A percentile compares a stretch with the other conserved stretches of the same genome.
These are phyloP conservation scores for Rhodotorula mucilaginosa DNA, from an alignment of 1,284 basidiomycete species.

Conservation along the genomic window DNA sequence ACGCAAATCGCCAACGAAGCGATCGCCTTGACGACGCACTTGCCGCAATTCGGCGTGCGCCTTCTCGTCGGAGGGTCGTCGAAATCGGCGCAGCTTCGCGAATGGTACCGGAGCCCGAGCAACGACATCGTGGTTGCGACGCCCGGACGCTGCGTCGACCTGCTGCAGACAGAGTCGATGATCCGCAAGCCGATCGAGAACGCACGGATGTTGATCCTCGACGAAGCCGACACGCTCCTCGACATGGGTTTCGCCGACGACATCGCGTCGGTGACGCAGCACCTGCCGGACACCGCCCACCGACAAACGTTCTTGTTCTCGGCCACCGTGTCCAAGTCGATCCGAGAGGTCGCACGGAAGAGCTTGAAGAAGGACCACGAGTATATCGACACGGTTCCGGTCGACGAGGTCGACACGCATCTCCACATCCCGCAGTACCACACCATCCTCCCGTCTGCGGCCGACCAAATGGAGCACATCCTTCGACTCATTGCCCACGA, in stretches of 20 bases:
- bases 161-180: constrained; percentile 64
- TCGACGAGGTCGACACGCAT: constrained; percentile 65
- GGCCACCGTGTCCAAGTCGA: constrained; percentile 64
- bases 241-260: constrained; percentile 96
- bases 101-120: constrained; percentile 59
- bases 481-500: constrained; percentile 83
- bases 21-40: constrained; percentile 68
- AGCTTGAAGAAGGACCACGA: constrained; percentile 64
- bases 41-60: constrained; percentile 82
- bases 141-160: constrained; percentile 81
- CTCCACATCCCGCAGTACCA: constrained; percentile 77
- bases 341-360: constrained; percentile 54
- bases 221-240: constrained; percentile 92
- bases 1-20: constrained; percentile 90
- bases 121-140: constrained; percentile 90
- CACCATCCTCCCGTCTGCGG: constrained; percentile 66
- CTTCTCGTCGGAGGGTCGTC: constrained; percentile 86
- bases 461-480: constrained; percentile 74
- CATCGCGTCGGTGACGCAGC: constrained; percentile 69
- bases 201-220: constrained; percentile 73
- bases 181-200: constrained; percentile 68
- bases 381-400: constrained; percentile 60
- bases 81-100: constrained; percentile 77
- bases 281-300: constrained; percentile 64
- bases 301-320: constrained; percentile 94